Base-by-base conservation (phyloP, 768 basidiomycete genomes). In the Candolleomyces eurysporus region DNA sequence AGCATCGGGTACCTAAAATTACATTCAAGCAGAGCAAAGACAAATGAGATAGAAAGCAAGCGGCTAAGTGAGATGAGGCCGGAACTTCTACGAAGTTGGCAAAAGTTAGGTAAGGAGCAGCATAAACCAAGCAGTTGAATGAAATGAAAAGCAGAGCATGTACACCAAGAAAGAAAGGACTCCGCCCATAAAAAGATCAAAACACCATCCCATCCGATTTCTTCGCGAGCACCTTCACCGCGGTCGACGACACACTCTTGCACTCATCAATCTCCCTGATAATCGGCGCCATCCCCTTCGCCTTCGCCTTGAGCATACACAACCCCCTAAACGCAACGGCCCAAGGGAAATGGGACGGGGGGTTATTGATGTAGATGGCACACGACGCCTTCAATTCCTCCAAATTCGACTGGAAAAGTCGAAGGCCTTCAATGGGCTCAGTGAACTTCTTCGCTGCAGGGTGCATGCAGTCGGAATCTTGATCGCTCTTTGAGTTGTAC, bases 371-470 rank as follows among this genome's bases (percentile, higher is more conserved):
- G 36, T 5, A 39, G 58, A 83, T 83, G 0, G 89, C 87, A 45
- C 76, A 84, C 0, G 88, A 88, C 0, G 87, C 86, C 65, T 84
- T 86, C 22, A 87, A 65, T 52, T 80, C 71, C 36, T 79, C 75
- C 21, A 79, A 49, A 43, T 76, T 75, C 53, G 48, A 68, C 53
- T 71, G 69, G 14, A 39, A 26, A 9, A 73, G 69, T 43, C 43
- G 8, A 0, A 75, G 68, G 32, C 53, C 69, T 1, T 60, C 62
- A 13, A 76, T 70, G 40, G 69, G 73, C 64, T 66, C 26, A 5
- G 60, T 66, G 57, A 36, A 36, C 36, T 11, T 36, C 36, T 5
- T 7, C 5, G 70, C 69, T 5, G 72, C 71, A 0, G 43, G 48
- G 2, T 69, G 31, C 65, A 75, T 73, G 1, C 59, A 32, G 17